Percentiles rank a stretch among this genome's conserved stretches.
phyloP scores from a whole-genome alignment of 2,329 filamentous ascomycete species.

The Epichloe elymi region DNA sequence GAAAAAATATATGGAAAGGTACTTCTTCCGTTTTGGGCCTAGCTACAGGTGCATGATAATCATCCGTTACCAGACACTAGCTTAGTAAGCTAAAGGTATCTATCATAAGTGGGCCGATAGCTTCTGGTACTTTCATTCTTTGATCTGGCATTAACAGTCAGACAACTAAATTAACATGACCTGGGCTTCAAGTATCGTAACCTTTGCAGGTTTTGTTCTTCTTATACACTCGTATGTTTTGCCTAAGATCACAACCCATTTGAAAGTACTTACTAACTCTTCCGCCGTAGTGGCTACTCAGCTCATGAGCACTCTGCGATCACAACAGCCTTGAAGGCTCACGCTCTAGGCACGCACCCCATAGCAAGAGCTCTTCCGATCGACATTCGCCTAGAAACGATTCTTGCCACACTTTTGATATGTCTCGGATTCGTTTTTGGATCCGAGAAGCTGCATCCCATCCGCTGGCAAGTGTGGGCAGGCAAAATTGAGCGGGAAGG shows the following conservation, averaged over 20 bases:
- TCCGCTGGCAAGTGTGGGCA: constrained; percentile 71
- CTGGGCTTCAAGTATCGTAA: not conserved
- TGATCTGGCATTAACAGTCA: not conserved
- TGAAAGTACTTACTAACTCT: constrained; percentile 6
- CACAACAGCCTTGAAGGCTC: constrained; percentile 39
- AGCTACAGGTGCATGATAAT: too few relatives aligned
- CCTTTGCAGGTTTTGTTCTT: constrained; percentile 51
- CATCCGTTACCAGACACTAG: too few relatives aligned
- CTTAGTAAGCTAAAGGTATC: too few relatives aligned
- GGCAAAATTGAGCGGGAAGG: constrained; percentile 74
- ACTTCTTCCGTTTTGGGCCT: too few relatives aligned
- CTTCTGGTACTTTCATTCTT: not conserved
- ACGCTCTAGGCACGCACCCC: constrained; percentile 28
- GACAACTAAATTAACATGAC: not conserved
- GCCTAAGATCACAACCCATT: not conserved
- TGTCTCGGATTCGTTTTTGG: constrained; percentile 69
- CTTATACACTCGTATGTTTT: constrained; percentile 70
- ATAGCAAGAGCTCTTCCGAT: constrained; percentile 48
- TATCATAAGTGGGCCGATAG: too few relatives aligned
- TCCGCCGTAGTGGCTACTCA: constrained; percentile 68
- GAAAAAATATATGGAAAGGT: too few relatives aligned
- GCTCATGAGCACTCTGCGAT: constrained; percentile 82
- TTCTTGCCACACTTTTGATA: constrained; percentile 69
- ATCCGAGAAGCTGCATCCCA: constrained; percentile 68
- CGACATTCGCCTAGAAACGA: constrained; percentile 79